A percentile compares a stretch with the other conserved stretches of the same genome.
phyloP scores from a whole-genome alignment of 2,329 filamentous ascomycete species.

The Parasarocladium wereldwijsianum region DNA sequence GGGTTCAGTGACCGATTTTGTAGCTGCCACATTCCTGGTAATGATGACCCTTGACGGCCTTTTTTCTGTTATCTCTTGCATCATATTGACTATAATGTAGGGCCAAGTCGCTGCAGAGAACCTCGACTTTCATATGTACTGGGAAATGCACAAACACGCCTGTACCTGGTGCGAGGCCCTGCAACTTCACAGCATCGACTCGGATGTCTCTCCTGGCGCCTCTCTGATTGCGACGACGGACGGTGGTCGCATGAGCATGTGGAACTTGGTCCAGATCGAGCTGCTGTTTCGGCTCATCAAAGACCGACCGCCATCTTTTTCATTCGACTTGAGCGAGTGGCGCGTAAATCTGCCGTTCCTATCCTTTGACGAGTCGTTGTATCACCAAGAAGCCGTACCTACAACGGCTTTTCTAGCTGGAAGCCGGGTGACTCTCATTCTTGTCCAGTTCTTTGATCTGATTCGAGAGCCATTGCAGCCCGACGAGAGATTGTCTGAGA shows the following conservation, averaged over 20 bases:
- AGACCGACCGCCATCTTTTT: constrained; percentile 1
- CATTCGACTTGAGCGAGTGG: constrained; percentile 1
- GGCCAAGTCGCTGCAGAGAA: constrained; percentile 2
- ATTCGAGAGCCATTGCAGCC: not conserved
- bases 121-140: constrained; percentile 2
- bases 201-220: not conserved
- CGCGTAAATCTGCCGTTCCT: constrained; percentile 3
- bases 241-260: constrained; percentile 3
- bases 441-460: constrained; percentile 1
- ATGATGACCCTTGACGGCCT: no score
- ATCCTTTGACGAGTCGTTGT: not conserved
- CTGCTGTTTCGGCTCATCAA: constrained; percentile 4
- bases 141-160: constrained; percentile 4
- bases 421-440: constrained; percentile 3
- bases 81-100: no score
- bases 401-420: constrained; percentile 2
- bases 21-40: constrained; percentile 4
- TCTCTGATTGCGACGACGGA: constrained; percentile 1
- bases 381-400: constrained; percentile 1
- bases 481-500: not conserved
- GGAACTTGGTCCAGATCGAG: constrained; percentile 1
- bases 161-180: not conserved
- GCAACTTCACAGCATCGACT: constrained; percentile 1
- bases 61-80: no score
- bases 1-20: constrained; percentile 3